Evolutionary conservation across 1,284 basidiomycete genomes (phyloP).

Genomic region (Dichomitus squalens): DNA sequence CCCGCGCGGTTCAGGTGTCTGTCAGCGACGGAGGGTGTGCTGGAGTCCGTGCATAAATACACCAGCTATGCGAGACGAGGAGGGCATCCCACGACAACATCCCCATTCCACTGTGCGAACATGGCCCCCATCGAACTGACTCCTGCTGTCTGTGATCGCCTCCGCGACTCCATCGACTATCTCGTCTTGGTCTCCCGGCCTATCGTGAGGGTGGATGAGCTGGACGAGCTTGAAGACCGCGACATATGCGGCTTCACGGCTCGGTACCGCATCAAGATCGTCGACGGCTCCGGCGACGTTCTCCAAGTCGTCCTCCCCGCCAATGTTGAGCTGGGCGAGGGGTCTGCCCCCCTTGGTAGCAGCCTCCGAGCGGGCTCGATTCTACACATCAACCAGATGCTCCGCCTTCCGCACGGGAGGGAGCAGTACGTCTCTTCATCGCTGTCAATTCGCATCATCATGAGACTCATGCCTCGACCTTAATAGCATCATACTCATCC

Average conservation of each 20-base stretch:
- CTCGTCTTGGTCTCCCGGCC: neutral
- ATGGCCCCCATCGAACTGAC: too few species aligned
- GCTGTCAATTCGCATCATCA: neutral
- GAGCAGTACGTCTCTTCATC: neutral
- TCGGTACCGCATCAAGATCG: neutral
- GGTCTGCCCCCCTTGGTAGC: neutral
- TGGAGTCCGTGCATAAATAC: too few species aligned
- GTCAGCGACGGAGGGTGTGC: too few species aligned
- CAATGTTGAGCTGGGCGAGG: neutral
- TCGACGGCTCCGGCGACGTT: neutral
- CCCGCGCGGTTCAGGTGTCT: too few species aligned
- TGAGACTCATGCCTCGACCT: too few species aligned
- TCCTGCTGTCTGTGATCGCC: neutral
- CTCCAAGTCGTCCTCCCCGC: neutral
- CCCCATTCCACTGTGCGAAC: too few species aligned
- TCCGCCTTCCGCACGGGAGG: conserved; percentile 1
- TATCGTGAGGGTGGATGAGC: neutral
- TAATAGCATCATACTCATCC: too few species aligned
- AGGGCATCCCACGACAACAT: too few species aligned
- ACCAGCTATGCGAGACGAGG: too few species aligned
- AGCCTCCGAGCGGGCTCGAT: neutral
- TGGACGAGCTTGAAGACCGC: neutral
- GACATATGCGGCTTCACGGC: neutral
- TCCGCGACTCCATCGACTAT: neutral
- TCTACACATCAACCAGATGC: conserved; percentile 7